These are phyloP conservation scores for Elongisporangium undulatum DNA, from an alignment of 352 stramenopile species.

Conservation along the genomic window DNA sequence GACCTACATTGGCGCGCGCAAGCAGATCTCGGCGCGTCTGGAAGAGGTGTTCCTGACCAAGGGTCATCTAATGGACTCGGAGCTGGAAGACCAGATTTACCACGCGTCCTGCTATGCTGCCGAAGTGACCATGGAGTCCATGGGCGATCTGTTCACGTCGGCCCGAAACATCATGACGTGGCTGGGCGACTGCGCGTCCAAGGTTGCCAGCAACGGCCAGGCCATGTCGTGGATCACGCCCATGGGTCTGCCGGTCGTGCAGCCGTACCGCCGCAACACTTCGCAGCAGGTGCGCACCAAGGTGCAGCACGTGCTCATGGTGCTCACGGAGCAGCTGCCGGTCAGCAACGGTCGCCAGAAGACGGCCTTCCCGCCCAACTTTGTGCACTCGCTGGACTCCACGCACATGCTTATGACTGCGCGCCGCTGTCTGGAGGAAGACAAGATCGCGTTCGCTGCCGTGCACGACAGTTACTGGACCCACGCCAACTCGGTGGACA, in stretches of 20 bases:
- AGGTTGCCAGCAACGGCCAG: slow-evolving; percentile 81
- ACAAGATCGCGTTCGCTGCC: slow-evolving; percentile 94
- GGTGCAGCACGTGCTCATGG: slow-evolving; percentile 88
- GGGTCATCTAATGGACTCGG: slow-evolving; percentile 63
- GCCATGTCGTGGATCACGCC: slow-evolving; percentile 98
- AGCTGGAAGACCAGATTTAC: slow-evolving; percentile 88
- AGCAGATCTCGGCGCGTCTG: slow-evolving; percentile 97
- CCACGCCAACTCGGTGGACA: slow-evolving; percentile 92
- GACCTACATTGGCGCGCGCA: slow-evolving; percentile 98
- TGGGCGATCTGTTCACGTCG: slow-evolving; percentile 96
- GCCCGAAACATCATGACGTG: slow-evolving; percentile 95
- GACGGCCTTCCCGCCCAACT: slow-evolving; percentile 98
- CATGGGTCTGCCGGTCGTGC: slow-evolving; percentile 97
- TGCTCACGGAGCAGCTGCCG: slow-evolving; percentile 50
- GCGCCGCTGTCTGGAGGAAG: slow-evolving; percentile 88
- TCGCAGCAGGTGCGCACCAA: slow-evolving; percentile 79
- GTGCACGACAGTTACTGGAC: slow-evolving; percentile 99
- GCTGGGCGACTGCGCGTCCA: slow-evolving; percentile 66
- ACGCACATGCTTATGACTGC: slow-evolving; percentile 99
- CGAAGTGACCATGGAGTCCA: slow-evolving; percentile 94
- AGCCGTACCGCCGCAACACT: slow-evolving; percentile 94
- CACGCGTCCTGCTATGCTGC: slow-evolving; percentile 91
- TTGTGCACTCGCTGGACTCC: slow-evolving; percentile 99
- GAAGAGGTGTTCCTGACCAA: slow-evolving; percentile 88
- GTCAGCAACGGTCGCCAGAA: slow-evolving; percentile 88